A percentile compares a stretch with the other conserved stretches of the same genome.
Conservation (phyloP, 306 rosid genomes). For the Cucumis cinereus region DNA sequence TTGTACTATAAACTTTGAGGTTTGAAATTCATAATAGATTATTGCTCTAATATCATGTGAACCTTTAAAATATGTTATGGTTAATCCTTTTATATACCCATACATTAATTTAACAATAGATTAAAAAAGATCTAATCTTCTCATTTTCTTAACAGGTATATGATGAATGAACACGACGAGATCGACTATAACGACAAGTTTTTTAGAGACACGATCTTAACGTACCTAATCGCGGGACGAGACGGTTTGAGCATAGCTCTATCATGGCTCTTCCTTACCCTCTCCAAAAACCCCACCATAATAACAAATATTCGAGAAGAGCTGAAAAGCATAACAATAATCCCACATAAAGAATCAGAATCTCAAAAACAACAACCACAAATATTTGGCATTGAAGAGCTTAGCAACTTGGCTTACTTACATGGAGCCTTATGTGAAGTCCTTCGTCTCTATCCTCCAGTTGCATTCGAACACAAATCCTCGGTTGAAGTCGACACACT, state of each 20-base stretch:
- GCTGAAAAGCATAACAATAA: neutral
- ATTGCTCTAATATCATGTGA: no score
- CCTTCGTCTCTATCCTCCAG: constrained; percentile 39
- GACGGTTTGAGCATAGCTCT: constrained; percentile 34
- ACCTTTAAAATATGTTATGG: no score
- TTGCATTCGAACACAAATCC: constrained; percentile 24
- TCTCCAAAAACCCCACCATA: constrained; percentile 29
- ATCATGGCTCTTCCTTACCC: constrained; percentile 35
- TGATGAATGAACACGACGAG: neutral
- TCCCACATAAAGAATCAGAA: neutral
- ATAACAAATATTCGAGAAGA: constrained; percentile 35
- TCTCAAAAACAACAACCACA: neutral
- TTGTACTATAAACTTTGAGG: no score
- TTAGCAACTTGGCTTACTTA: constrained; percentile 19
- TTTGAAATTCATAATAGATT: no score
- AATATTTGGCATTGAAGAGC: neutral
- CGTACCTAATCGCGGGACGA: constrained; percentile 27
- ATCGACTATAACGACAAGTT: constrained; percentile 9
- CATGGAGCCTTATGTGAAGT: constrained; percentile 43
- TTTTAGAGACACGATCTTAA: constrained; percentile 27
- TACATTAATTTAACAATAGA: no score
- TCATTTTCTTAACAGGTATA: neutral
- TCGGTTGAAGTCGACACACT: constrained; percentile 22
- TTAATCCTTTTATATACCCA: no score
- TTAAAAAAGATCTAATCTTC: no score